Evolutionary conservation across 805 yeast species (phyloP).

Genomic region (Candida maesae): DNA sequence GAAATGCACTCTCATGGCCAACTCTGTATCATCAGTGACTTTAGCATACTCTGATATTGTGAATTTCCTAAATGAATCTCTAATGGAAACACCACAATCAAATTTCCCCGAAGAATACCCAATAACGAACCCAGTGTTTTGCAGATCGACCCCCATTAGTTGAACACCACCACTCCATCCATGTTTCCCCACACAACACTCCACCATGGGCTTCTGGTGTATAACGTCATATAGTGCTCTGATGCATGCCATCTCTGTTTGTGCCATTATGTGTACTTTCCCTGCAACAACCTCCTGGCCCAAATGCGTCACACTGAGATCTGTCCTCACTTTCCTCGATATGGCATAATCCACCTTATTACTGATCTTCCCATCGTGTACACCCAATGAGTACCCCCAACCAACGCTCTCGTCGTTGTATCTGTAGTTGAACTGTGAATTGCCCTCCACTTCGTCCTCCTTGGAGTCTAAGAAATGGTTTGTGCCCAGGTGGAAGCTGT

Average conservation of each 20-base stretch:
- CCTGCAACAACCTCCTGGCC: neutral
- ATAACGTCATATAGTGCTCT: constrained; percentile 3
- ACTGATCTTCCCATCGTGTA: neutral
- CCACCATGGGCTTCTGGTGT: neutral
- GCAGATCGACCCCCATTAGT: neutral
- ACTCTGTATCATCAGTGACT: neutral
- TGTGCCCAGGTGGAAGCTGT: constrained; percentile 4
- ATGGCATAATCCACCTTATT: constrained; percentile 7
- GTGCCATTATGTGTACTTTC: neutral
- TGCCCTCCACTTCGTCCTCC: constrained; percentile 1
- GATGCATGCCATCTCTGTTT: neutral
- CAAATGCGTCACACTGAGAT: neutral
- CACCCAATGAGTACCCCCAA: constrained; percentile 8
- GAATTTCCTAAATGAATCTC: neutral
- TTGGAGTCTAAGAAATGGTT: constrained; percentile 1
- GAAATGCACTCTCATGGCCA: constrained; percentile 1
- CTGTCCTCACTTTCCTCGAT: neutral
- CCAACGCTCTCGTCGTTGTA: constrained; percentile 2
- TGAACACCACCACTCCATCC: constrained; percentile 5
- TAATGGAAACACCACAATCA: neutral
- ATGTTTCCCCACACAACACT: neutral
- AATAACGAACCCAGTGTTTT: neutral
- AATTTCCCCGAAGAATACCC: neutral
- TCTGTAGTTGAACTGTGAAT: constrained; percentile 6
- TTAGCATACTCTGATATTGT: neutral